Evolutionary conservation across 495 filamentous ascomycete genomes (phyloP), one percentile per base, ranked within the genome.

Genomic region (Aspergillus leporis): DNA sequence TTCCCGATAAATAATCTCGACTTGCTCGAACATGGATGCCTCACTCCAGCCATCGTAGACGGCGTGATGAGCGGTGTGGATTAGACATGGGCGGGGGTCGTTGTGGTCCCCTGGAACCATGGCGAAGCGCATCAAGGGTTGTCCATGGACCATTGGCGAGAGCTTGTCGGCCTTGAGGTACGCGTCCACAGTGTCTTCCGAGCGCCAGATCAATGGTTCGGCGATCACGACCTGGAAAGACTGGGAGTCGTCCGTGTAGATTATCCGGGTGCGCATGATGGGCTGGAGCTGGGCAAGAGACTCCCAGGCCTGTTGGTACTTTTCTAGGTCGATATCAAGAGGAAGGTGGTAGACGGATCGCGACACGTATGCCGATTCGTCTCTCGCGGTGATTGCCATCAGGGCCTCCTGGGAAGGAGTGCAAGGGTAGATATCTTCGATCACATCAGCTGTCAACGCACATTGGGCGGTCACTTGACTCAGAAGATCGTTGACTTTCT

Each of bases 261-360:
- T 62, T 23, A 83, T 66, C 0, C 74, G 70, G 2, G 80, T 80
- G 21, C 78, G 74, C 2, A 83, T 63, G 47, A 80, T 76, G 0
- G 73, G 70, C 16, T 66, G 58, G 0, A 53, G 56, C 7, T 61
- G 51, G 1, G 70, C 66, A 0, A 79, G 61, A 0, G 25, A 28
- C 9, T 74, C 56, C 71, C 80, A 84, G 0, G 78, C 76, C 0
- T 47, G n/a, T 36, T 68, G 65, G 56, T 81, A 78, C 0, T 64
- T 59, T 14, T 66, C 54, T 14, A 45, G 16, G 41, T 7, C 41
- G 41, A 45, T 45, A 45, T 21, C 18, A 21, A 45, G 7, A 45
- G 41, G n/a, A 19, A 21, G 41, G 5, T 19, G 41, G 18, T 12
- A 36, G 4, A 36, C 34, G 13, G 13, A 75, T 18, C 47, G 72